Evolutionary conservation across 179 eudicot species (phyloP), one percentile per base, ranked within the genome.

Genomic region (Kewa caespitosa): DNA sequence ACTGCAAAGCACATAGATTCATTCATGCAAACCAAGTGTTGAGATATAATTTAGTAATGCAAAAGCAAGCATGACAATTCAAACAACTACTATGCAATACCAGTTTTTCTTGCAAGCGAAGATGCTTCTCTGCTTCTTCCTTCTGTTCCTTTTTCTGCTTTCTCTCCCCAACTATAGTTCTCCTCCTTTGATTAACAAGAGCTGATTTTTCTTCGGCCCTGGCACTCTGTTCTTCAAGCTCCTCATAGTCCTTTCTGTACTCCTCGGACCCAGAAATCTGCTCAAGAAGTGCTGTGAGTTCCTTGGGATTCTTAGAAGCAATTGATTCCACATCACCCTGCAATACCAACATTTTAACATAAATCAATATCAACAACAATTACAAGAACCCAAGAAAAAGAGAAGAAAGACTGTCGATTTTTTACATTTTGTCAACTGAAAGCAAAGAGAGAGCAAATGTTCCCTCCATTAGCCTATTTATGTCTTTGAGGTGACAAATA

Each of bases 241-340:
- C 92, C 85, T 96, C 99, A 67, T 93, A 96, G 55, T 85, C 87
- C 76, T 80, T 90, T 84, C 89, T 96, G 72, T 85, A 90, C 69
- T 93, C 99, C 79, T 96, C 99, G 48, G 99, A 96, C 41, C 98
- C 99, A 80, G 99, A 96, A 33, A 96, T 96, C 81, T 93, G 98
- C 86, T 96, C 99, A 31, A 96, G 73, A 66, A 95, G 97, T 68
- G 81, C 93, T 11, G 98, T 87, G 52, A 95, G 94, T 82, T 95
- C 99, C 83, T 88, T 93, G 18, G 99, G 97, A 80, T 93, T 96
- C 80, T 96, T 96, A n/a, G 97, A 93, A 46, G 99, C 98, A 76
- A 96, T 94, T 6, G 98, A 93, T 83, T 96, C 98, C 69, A 96
- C 98, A 78, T 96, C 99, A 64, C 99, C 99, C 99, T 96, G 87